A percentile compares a stretch with the other conserved stretches of the same genome.
Conservation (phyloP, 352 stramenopile species). For the Aphanomyces cochlioides region DNA sequence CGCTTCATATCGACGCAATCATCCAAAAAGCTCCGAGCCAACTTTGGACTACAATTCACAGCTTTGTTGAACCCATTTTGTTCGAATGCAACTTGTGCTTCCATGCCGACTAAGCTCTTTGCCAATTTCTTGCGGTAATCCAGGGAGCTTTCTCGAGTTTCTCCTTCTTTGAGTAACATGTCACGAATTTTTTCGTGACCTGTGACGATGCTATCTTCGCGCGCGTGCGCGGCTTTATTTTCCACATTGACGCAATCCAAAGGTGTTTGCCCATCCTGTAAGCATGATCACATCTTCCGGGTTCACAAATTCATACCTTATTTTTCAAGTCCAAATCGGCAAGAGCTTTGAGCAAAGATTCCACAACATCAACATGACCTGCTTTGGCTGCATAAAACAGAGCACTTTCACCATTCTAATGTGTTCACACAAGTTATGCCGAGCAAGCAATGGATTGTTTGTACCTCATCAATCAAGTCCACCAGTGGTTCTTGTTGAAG, state of each 20-base stretch:
- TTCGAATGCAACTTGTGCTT: neutral
- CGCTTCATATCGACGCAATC: conserved; percentile 21
- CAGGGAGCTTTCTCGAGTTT: neutral
- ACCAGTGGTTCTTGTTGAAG: conserved; percentile 2
- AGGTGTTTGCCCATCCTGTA: neutral
- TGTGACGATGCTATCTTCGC: neutral
- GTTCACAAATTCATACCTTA: neutral
- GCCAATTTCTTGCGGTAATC: conserved; percentile 25
- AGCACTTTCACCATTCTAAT: neutral
- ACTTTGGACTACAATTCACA: conserved; percentile 13
- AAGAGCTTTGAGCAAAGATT: neutral
- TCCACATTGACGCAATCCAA: neutral
- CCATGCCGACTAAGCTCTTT: conserved; percentile 5
- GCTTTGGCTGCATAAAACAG: conserved; percentile 11
- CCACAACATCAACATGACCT: conserved; percentile 12
- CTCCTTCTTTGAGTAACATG: neutral
- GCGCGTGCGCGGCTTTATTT: neutral
- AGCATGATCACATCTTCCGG: neutral
- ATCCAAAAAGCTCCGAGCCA: conserved; percentile 16
- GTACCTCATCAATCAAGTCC: neutral
- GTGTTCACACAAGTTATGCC: neutral
- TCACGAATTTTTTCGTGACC: conserved; percentile 1
- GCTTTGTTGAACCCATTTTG: conserved; percentile 23
- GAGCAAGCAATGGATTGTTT: neutral
- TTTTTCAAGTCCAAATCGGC: conserved; percentile 12